Base-by-base conservation (phyloP, 805 yeast genomes). In the Metahyphopichia silvanorum region DNA sequence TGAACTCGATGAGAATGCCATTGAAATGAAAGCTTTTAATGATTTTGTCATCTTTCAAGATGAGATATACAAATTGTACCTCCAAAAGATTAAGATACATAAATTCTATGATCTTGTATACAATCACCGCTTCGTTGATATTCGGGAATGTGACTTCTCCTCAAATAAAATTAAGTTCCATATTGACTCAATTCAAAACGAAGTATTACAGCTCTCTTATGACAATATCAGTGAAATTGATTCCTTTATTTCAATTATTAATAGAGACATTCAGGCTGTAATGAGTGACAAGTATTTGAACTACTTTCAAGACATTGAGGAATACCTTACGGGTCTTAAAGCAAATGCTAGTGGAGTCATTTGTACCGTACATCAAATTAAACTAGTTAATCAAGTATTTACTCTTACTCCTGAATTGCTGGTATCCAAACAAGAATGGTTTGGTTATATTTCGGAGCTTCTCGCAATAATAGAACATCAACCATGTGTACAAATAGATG, bases 331-430 rank as follows among this genome's bases (percentile, higher is more conserved):
- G n/a, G n/a, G n/a, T n/a, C n/a, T n/a, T n/a, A n/a, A n/a, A n/a
- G n/a, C n/a, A n/a, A n/a, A n/a, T n/a, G n/a, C n/a, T n/a, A n/a
- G n/a, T n/a, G n/a, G n/a, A n/a, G n/a, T n/a, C n/a, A n/a, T n/a
- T n/a, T n/a, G n/a, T n/a, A n/a, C n/a, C n/a, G n/a, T n/a, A n/a
- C n/a, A n/a, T n/a, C n/a, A n/a, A n/a, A n/a, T n/a, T n/a, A n/a
- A n/a, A n/a, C n/a, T n/a, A n/a, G n/a, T n/a, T n/a, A 63, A 69
- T 28, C 60, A 60, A 20, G 37, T 51, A 0, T 55, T 78, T 18
- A 32, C 36, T 3, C 43, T 74, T 3, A 17, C 38, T 0, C 82
- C 83, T 0, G 47, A 67, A 0, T 40, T 77, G 0, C 66, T 60
- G 21, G 14, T 26, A 0, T 45, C 74, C 0, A 72, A 71, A 32